Percentiles rank a stretch among this genome's conserved stretches.
phyloP scores from a whole-genome alignment of 2,329 filamentous ascomycete species.

The Ophiostoma piceae region DNA sequence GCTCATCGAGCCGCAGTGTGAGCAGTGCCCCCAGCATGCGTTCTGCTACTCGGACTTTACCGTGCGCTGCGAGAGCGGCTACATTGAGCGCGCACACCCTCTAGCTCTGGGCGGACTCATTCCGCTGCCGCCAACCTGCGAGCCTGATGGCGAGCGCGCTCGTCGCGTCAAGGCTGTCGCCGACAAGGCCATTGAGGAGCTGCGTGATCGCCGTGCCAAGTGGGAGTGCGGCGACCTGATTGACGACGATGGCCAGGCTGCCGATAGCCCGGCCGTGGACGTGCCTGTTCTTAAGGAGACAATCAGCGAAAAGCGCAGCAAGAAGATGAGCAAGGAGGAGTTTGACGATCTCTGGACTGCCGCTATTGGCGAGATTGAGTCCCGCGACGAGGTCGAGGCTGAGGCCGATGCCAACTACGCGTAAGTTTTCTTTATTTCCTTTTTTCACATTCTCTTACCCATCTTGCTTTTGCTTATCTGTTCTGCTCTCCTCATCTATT shows the following conservation, averaged over 20 bases:
- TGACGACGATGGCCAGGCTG: slow-evolving; percentile 55
- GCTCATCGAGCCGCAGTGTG: slow-evolving; percentile 73
- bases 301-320: slow-evolving; percentile 69
- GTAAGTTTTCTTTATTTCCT: slow-evolving; percentile 45
- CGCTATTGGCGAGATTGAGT: slow-evolving; percentile 66
- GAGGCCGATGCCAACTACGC: slow-evolving; percentile 37
- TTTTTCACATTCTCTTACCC: slow-evolving; percentile 2
- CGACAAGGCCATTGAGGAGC: slow-evolving; percentile 78
- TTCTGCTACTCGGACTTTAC: slow-evolving; percentile 76
- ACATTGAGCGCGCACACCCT: slow-evolving; percentile 78
- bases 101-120: slow-evolving; percentile 74
- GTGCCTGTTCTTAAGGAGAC: slow-evolving; percentile 73
- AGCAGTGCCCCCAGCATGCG: slow-evolving; percentile 84
- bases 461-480: slow-evolving; percentile 9
- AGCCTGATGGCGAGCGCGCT: slow-evolving; percentile 89
- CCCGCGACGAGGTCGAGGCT: slow-evolving; percentile 56
- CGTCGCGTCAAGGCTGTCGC: slow-evolving; percentile 81
- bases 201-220: slow-evolving; percentile 78
- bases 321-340: slow-evolving; percentile 77
- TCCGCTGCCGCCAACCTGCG: slow-evolving; percentile 84
- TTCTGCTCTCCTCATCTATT: slow-evolving; percentile 13
- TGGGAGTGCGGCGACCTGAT: slow-evolving; percentile 79
- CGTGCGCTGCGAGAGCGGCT: slow-evolving; percentile 78
- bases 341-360: slow-evolving; percentile 83
- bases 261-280: slow-evolving; percentile 53